A percentile compares a stretch with the other conserved stretches of the same genome.
Conservation (phyloP, 345 rosid species). For the Tarenaya hassleriana region DNA sequence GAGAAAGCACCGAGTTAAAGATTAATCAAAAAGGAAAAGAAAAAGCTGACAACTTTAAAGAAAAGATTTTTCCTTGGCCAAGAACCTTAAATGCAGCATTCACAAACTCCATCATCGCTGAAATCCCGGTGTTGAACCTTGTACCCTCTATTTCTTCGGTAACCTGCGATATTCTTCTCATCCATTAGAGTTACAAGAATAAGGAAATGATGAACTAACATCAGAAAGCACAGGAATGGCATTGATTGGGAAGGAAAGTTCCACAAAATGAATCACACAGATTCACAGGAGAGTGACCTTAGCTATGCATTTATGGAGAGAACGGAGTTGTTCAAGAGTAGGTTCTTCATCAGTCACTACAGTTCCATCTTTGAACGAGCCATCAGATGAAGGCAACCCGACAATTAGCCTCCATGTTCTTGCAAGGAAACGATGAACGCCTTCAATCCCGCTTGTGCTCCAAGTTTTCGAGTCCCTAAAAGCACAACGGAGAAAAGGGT, state of each 20-base stretch:
- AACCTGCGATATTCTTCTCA: constrained; percentile 38
- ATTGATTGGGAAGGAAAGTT: too few species aligned
- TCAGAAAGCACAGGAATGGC: too few species aligned
- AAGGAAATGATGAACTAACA: too few species aligned
- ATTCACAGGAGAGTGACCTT: too few species aligned
- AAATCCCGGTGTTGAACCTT: constrained; percentile 87
- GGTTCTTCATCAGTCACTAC: constrained; percentile 59
- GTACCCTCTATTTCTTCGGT: constrained; percentile 88
- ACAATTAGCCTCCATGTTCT: constrained; percentile 85
- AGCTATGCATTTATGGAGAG: constrained; percentile 81
- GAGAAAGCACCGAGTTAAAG: constrained; percentile 11
- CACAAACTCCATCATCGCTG: constrained; percentile 96
- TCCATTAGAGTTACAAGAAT: background rate
- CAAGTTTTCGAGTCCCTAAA: constrained; percentile 89
- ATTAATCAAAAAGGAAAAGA: background rate
- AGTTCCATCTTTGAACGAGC: constrained; percentile 53
- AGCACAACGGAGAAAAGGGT: constrained; percentile 18
- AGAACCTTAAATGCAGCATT: constrained; percentile 84
- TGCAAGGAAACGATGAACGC: constrained; percentile 82
- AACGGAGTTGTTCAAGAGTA: constrained; percentile 54
- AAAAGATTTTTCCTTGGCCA: background rate
- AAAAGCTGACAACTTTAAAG: background rate
- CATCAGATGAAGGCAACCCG: constrained; percentile 57
- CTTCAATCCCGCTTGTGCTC: constrained; percentile 95
- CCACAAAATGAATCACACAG: too few species aligned